Evolutionary conservation across 2,329 filamentous ascomycete species (phyloP).

Genomic region (Cladosporium cucumerinum): DNA sequence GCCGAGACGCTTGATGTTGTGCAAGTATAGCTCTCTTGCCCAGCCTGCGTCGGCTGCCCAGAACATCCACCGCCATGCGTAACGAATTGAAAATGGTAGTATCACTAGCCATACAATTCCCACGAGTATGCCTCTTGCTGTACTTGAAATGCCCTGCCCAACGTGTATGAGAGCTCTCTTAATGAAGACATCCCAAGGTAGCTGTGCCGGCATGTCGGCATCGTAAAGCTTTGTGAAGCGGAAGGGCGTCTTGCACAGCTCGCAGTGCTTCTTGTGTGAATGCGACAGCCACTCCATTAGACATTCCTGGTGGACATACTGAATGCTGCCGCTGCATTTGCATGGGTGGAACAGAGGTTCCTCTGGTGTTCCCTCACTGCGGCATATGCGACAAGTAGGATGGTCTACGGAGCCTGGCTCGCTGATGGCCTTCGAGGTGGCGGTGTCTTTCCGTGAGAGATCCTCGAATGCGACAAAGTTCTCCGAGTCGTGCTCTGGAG

Average conservation of each 20-base stretch:
- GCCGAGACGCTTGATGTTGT: background rate
- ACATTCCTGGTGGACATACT: conserved; percentile 96
- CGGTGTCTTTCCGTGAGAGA: conserved; percentile 20
- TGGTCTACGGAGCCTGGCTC: conserved; percentile 16
- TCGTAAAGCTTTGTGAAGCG: conserved; percentile 97
- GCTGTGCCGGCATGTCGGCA: conserved; percentile 81
- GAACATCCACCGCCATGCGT: conserved; percentile 89
- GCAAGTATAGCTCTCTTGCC: conserved; percentile 43
- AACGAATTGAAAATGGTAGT: conserved; percentile 86
- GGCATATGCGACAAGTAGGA: conserved; percentile 92
- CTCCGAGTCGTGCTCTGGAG: background rate
- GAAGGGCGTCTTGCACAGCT: conserved; percentile 97
- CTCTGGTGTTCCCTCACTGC: conserved; percentile 75
- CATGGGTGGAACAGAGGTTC: conserved; percentile 96
- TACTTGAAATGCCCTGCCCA: conserved; percentile 37
- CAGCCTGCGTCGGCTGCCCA: conserved; percentile 84
- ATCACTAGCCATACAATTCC: conserved; percentile 82
- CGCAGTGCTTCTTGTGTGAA: conserved; percentile 99
- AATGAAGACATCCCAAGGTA: conserved; percentile 78
- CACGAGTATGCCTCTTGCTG: conserved; percentile 68
- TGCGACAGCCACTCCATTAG: conserved; percentile 98
- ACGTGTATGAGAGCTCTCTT: conserved; percentile 73
- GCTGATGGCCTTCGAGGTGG: conserved; percentile 23
- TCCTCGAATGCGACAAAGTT: background rate
- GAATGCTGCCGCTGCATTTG: conserved; percentile 98